Base-by-base conservation (phyloP, 257 asterid species). In the Hygrophila difformis region DNA sequence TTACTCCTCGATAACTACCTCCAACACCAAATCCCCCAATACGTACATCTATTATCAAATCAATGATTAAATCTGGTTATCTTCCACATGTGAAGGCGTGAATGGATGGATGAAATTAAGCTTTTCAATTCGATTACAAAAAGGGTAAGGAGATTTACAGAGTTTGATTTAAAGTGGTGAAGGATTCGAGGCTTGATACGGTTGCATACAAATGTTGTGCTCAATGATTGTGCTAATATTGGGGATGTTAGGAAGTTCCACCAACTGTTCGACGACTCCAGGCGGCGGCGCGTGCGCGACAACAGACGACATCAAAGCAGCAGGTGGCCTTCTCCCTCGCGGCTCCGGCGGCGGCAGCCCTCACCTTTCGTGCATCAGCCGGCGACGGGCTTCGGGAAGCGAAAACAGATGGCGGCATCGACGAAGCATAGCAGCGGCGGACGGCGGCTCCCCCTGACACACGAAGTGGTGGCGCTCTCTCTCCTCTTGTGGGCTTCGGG, bases 61-160 rank as follows among this genome's bases (percentile, higher is more conserved):
- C 98, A 29, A 89, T 89, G 98, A 76, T 89, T 9, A 85, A 73
- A 22, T 79, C 96, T 0, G 96, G 98, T 5, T 89, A 85, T 42
- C 78, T 85, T 5, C 96, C 98, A 0, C 94, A 89, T 44, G 93
- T 89, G 31, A 85, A 89, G 55, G 94, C 98, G 16, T 89, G 96
- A 96, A 1, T 96, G 94, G 0, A 1, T 29, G 0, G 92, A 89
- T 50, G 94, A 94, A 15, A 48, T 89, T 29, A 50, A 72, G 59
- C 69, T 89, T 10, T 89, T 89, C 56, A 19, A 48, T 58, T 60
- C 76, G 0, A 81, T 89, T 31, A 67, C 59, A 0, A 71, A 64
- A 44, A 75, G 84, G 57, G n/a, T n/a, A n/a, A n/a, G n/a, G n/a
- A n/a, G n/a, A 59, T 89, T 2, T 65, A 74, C 12, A 56, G 69